Evolutionary conservation across 306 rosid genomes (phyloP), one percentile per base, ranked within the genome.

Genomic region (Dalbergia cultrata): DNA sequence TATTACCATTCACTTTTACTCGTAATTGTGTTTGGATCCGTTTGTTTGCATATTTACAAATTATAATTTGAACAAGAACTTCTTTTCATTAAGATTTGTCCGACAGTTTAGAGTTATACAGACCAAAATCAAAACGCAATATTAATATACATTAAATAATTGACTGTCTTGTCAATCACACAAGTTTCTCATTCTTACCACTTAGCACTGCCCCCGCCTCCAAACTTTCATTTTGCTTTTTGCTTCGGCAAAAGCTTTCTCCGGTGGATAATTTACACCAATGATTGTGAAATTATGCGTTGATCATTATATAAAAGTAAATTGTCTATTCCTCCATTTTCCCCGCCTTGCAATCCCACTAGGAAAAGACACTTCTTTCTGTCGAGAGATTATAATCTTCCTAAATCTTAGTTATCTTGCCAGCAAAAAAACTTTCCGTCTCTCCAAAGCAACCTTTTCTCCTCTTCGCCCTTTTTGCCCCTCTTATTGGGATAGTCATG

Each of bases 201-300:
- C 58, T 45, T 37, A n/a, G 74, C 60, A 59, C 9, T 79, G 50
- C 50, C 56, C 17, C 56, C 16, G 6, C 41, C 53, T n/a, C 56
- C 9, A 7, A 76, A 3, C 53, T 8, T 70, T 33, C 13, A 6
- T 72, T 3, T 1, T 59, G 11, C 75, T 45, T 67, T 61, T 85
- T 45, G 47, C 75, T 79, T 68, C 72, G n/a, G 70, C 78, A 81
- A 86, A 67, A 78, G 60, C 33, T n/a, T 50, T 74, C 47, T 70
- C 61, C 12, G 9, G 83, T 72, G 85, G 63, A 81, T 75, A 76
- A 86, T 60, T 71, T 60, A 66, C 70, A 74, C 77, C 86, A 76
- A 88, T 86, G 72, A 86, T 83, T 74, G 64, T 66, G 72, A 72
- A 81, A 84, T 81, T 76, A 84, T 83, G 70, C 7, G 63, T 68